Evolutionary conservation across 2,329 filamentous ascomycete species (phyloP).

Genomic region (Ceratocystis harringtonii): DNA sequence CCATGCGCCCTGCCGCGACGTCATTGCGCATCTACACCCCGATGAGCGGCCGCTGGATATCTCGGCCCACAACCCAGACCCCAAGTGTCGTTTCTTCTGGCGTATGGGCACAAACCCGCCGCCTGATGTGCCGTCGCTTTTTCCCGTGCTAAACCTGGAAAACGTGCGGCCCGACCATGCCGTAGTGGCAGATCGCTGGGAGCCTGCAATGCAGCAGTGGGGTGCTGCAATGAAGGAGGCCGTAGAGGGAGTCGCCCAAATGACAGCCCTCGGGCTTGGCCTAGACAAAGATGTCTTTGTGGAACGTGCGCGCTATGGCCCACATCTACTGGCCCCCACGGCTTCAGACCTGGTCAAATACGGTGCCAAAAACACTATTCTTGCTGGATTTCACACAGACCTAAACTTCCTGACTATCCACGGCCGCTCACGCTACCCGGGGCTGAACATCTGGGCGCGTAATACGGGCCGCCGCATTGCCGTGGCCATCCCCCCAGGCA

Average conservation of each 20-base stretch:
- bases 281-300: conserved; percentile 38
- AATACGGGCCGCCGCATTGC: conserved; percentile 45
- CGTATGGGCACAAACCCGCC: conserved; percentile 40
- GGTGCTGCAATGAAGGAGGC: conserved; percentile 45
- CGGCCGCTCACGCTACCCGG: conserved; percentile 46
- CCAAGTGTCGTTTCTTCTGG: conserved; percentile 51
- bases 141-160: conserved; percentile 39
- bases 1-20: conserved; percentile 43
- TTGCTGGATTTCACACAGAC: conserved; percentile 49
- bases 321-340: conserved; percentile 45
- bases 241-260: conserved; percentile 42
- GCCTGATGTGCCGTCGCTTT: conserved; percentile 27
- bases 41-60: conserved; percentile 44
- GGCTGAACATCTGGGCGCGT: conserved; percentile 47
- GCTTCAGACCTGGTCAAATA: conserved; percentile 42
- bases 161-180: conserved; percentile 40
- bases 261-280: conserved; percentile 42
- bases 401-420: conserved; percentile 52
- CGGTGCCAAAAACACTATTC: conserved; percentile 39
- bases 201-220: conserved; percentile 41
- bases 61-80: conserved; percentile 39
- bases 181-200: conserved; percentile 37
- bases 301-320: conserved; percentile 41
- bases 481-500: conserved; percentile 42
- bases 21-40: conserved; percentile 40